phyloP scores from a whole-genome alignment of 306 rosid genomes.

The Glycine latifolia region DNA sequence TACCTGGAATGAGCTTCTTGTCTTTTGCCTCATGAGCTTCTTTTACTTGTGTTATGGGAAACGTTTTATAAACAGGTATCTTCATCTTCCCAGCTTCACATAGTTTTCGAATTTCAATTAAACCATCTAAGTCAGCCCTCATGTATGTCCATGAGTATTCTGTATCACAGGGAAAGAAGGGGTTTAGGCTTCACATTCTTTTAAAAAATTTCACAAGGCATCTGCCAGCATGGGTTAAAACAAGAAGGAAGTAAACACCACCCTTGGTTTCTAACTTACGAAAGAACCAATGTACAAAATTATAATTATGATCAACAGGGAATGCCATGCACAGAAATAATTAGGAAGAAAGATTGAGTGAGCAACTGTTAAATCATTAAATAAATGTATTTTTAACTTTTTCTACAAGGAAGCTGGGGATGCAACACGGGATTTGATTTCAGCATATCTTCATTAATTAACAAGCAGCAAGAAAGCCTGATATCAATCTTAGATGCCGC shows the following conservation, averaged over 20 bases:
- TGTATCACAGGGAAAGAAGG: conserved; percentile 50
- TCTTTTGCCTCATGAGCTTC: conserved; percentile 95
- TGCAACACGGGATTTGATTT: neutral
- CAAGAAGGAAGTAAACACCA: conserved; percentile 9
- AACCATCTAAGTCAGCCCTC: conserved; percentile 93
- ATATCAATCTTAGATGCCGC: neutral
- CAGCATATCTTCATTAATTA: neutral
- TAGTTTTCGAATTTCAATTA: conserved; percentile 73
- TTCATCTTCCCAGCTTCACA: conserved; percentile 84
- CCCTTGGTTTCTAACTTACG: neutral
- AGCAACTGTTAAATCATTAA: neutral
- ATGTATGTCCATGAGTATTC: conserved; percentile 90
- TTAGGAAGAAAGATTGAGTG: conserved; percentile 3
- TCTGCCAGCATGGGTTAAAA: conserved; percentile 12
- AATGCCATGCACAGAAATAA: neutral
- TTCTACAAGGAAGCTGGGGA: neutral
- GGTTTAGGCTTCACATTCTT: conserved; percentile 22
- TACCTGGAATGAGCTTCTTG: conserved; percentile 73
- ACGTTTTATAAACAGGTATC: conserved; percentile 86
- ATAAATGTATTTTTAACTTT: neutral
- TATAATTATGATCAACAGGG: neutral
- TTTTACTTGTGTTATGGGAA: conserved; percentile 78
- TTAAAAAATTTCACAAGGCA: neutral
- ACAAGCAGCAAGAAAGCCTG: conserved; percentile 15
- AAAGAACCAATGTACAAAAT: conserved; percentile 19